phyloP scores from a whole-genome alignment of 1,284 basidiomycete genomes.

The Omphalotus olearius region DNA sequence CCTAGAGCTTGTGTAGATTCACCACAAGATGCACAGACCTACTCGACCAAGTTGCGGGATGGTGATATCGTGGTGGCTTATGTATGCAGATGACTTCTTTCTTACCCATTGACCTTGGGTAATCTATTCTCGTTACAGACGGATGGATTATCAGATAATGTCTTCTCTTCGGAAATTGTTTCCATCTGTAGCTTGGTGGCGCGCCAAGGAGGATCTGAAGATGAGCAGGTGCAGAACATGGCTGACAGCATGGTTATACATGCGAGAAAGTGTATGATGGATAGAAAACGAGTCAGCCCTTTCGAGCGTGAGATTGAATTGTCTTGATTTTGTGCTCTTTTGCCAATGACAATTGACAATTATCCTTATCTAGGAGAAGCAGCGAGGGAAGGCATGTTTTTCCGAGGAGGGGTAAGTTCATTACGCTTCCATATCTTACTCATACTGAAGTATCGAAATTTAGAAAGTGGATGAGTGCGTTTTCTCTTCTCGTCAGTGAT shows the following conservation, averaged over 20 bases:
- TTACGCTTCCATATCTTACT: constrained; percentile 12
- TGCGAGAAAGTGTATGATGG: constrained; percentile 64
- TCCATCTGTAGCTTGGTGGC: constrained; percentile 63
- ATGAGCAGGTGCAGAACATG: constrained; percentile 59
- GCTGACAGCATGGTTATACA: constrained; percentile 72
- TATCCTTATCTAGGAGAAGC: constrained; percentile 44
- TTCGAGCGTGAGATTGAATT: constrained; percentile 55
- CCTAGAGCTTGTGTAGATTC: constrained; percentile 50
- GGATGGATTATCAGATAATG: constrained; percentile 86
- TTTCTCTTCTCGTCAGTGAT: constrained; percentile 18
- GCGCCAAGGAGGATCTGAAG: constrained; percentile 51
- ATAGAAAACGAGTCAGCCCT: constrained; percentile 57
- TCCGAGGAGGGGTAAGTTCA: constrained; percentile 64
- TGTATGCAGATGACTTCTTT: constrained; percentile 36
- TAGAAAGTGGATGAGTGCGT: constrained; percentile 66
- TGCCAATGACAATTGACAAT: not conserved
- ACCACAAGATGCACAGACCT: constrained; percentile 64
- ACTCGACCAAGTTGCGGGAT: constrained; percentile 62
- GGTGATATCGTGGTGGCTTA: constrained; percentile 73
- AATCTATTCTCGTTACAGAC: constrained; percentile 47
- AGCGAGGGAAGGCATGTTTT: constrained; percentile 56
- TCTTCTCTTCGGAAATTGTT: constrained; percentile 69
- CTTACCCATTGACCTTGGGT: constrained; percentile 8
- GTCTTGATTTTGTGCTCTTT: constrained; percentile 6
- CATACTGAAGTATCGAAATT: constrained; percentile 14